phyloP scores from a whole-genome alignment of 2,329 filamentous ascomycete species.

The Trichoderma afroharzianum region DNA sequence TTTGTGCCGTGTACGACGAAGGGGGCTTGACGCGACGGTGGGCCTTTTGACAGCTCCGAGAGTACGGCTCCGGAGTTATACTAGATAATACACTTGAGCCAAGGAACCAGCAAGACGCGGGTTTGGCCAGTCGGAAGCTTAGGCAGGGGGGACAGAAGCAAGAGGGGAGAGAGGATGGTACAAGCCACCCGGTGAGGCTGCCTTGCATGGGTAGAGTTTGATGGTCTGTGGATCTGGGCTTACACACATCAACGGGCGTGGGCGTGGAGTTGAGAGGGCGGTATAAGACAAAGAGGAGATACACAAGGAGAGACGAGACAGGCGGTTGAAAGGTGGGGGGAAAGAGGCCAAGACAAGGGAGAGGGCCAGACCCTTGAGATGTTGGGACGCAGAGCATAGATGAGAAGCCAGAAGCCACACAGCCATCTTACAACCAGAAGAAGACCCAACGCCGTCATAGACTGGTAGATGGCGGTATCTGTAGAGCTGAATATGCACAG shows the following conservation, averaged over 20 bases:
- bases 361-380: background rate
- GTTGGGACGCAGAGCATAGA: background rate
- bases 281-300: background rate
- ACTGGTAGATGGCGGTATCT: background rate
- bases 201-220: background rate
- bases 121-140: constrained; percentile 1
- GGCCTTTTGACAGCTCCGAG: constrained; percentile 9
- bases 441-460: background rate
- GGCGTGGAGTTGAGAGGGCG: constrained; percentile 2
- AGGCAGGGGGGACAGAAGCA: background rate
- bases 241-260: constrained; percentile 3
- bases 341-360: background rate
- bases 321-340: background rate
- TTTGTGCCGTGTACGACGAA: background rate
- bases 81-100: background rate
- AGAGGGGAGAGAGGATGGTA: background rate
- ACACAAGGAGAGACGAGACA: background rate
- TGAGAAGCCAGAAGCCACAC: background rate
- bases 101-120: background rate
- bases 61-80: constrained; percentile 8
- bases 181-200: constrained; percentile 8
- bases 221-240: constrained; percentile 8
- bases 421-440: background rate
- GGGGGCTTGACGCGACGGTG: background rate
- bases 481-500: background rate